Percentiles rank a stretch among this genome's conserved stretches.
Conservation (phyloP, 495 filamentous ascomycete genomes). For the Lasiosphaeria ovina region DNA sequence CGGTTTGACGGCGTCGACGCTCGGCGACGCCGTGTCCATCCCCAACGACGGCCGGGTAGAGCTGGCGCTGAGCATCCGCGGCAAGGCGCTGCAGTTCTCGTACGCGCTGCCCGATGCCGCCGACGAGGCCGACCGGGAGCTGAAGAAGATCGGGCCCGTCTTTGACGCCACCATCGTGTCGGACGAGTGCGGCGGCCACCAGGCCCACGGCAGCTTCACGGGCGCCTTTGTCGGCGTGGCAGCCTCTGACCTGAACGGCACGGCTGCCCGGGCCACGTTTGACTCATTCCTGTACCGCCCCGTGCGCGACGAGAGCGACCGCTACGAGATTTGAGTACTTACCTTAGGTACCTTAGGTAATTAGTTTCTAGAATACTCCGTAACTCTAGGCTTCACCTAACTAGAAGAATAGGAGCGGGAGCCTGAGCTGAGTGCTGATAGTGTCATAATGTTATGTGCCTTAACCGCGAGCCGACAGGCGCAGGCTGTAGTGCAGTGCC, state of each 20-base stretch:
- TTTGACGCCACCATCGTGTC: slow-evolving; percentile 53
- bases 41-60: slow-evolving; percentile 52
- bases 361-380: no score
- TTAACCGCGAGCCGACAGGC: no score
- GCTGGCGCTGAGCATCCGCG: slow-evolving; percentile 46
- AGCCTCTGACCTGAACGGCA: slow-evolving; percentile 53
- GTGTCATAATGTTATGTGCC: no score
- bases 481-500: no score
- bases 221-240: slow-evolving; percentile 57
- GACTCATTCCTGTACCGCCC: slow-evolving; percentile 53
- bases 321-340: slow-evolving; percentile 38
- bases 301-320: slow-evolving; percentile 44
- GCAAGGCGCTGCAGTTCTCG: slow-evolving; percentile 49
- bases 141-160: slow-evolving; percentile 50
- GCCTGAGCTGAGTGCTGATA: no score
- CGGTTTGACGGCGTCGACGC: slow-evolving; percentile 33
- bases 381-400: no score
- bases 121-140: slow-evolving; percentile 32
- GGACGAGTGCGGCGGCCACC: slow-evolving; percentile 57
- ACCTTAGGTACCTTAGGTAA: no score
- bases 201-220: slow-evolving; percentile 55
- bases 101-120: slow-evolving; percentile 35
- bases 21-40: slow-evolving; percentile 37
- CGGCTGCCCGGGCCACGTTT: slow-evolving; percentile 44
- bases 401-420: no score